A percentile compares a stretch with the other conserved stretches of the same genome.
Evolutionary conservation across 2,329 filamentous ascomycete species (phyloP).

Genomic region (Sporothrix curviconia): DNA sequence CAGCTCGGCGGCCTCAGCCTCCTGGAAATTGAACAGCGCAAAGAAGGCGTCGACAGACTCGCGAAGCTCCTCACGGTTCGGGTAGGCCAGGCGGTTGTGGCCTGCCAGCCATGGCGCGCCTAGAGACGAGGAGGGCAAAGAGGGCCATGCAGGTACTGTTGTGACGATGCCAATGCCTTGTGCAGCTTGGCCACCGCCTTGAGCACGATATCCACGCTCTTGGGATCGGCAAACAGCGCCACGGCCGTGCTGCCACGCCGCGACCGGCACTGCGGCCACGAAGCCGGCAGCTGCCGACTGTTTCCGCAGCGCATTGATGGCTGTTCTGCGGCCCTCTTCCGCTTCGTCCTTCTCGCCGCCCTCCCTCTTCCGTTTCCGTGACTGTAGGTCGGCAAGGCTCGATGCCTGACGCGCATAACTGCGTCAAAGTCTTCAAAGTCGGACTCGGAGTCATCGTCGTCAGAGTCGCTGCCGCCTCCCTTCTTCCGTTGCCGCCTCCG

Average conservation of each 20-base stretch:
- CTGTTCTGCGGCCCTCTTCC: background rate
- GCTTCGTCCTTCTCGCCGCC: constrained; percentile 18
- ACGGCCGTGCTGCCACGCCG: constrained; percentile 72
- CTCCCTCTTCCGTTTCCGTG: constrained; percentile 46
- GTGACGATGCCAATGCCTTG: constrained; percentile 47
- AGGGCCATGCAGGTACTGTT: constrained; percentile 21
- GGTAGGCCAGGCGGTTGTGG: constrained; percentile 67
- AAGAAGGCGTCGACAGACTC: constrained; percentile 78
- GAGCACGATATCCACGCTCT: constrained; percentile 67
- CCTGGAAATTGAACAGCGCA: constrained; percentile 67
- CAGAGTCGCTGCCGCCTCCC: background rate
- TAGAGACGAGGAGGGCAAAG: constrained; percentile 29
- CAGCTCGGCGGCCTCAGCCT: constrained; percentile 54
- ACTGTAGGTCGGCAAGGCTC: constrained; percentile 32
- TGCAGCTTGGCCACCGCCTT: constrained; percentile 63
- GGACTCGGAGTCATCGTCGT: background rate
- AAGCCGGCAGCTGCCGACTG: constrained; percentile 49
- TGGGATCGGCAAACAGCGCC: constrained; percentile 74
- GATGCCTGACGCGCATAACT: constrained; percentile 39
- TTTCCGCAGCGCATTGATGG: constrained; percentile 17
- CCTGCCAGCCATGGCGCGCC: constrained; percentile 53
- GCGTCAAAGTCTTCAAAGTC: background rate
- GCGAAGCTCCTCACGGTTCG: constrained; percentile 61
- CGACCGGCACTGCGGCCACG: constrained; percentile 67
- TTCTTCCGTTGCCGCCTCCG: constrained; percentile 28